These are phyloP conservation scores for Selenicereus undatus DNA, from an alignment of 148 eudicot genomes.

Conservation along the genomic window DNA sequence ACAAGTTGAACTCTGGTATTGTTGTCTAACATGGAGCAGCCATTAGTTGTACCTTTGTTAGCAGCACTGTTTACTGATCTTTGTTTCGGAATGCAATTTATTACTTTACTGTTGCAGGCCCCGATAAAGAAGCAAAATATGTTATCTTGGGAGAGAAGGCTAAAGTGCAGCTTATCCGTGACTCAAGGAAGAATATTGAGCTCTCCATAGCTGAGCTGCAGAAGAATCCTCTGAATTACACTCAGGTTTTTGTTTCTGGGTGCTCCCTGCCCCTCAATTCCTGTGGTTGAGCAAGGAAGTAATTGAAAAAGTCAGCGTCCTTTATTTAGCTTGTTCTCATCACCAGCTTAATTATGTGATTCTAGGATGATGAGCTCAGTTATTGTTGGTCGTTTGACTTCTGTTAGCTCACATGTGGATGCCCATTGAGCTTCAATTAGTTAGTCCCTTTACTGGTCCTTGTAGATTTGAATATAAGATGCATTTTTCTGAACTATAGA, in stretches of 20 bases:
- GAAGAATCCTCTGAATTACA: slow-evolving; percentile 80
- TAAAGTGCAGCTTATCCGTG: slow-evolving; percentile 81
- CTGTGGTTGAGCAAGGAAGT: not conserved
- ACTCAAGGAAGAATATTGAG: slow-evolving; percentile 75
- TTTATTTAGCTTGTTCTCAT: not conserved
- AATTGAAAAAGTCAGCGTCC: not conserved
- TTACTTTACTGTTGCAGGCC: slow-evolving; percentile 38
- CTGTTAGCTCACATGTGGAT: not conserved
- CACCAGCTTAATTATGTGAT: not conserved
- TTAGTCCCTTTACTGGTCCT: not conserved
- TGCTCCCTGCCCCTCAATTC: not conserved
- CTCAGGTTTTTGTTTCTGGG: slow-evolving; percentile 55
- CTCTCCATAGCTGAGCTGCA: slow-evolving; percentile 74
- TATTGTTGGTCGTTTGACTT: not conserved
- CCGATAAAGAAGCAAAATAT: slow-evolving; percentile 73
- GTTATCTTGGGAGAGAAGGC: slow-evolving; percentile 94
- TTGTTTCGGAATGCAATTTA: not conserved
- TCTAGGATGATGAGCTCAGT: not conserved
- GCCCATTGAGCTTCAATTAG: not conserved
- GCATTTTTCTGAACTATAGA: not conserved
- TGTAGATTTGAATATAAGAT: not conserved
- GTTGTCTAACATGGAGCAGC: slow-evolving; percentile 7
- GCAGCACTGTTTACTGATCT: not conserved
- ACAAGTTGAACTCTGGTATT: slow-evolving; percentile 68
- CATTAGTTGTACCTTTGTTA: not conserved